Conservation (phyloP, 805 yeast genomes). For the Cyberlindnera suaveolens region DNA sequence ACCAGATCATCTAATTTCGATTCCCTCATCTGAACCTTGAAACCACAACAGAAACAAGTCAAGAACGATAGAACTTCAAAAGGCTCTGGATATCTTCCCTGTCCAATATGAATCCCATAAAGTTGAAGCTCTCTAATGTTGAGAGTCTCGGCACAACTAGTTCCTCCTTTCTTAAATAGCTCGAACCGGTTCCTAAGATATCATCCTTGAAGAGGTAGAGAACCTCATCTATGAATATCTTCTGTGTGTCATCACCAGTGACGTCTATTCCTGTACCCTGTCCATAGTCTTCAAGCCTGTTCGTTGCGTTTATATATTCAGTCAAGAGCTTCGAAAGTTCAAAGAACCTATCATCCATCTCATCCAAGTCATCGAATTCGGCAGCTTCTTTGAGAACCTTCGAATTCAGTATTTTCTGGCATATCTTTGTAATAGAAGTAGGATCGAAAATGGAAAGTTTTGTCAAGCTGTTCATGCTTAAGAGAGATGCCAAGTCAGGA, state of each 20-base stretch:
- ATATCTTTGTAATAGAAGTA: too few relatives aligned
- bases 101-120: background rate
- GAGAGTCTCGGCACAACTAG: too few relatives aligned
- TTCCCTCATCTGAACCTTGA: too few relatives aligned
- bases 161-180: too few relatives aligned
- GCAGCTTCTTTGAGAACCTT: slow-evolving; percentile 9
- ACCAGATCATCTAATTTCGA: too few relatives aligned
- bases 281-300: slow-evolving; percentile 18
- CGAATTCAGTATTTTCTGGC: background rate
- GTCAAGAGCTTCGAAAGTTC: slow-evolving; percentile 9
- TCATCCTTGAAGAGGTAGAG: background rate
- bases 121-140: background rate
- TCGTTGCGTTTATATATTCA: slow-evolving; percentile 13
- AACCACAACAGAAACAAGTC: too few relatives aligned
- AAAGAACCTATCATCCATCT: slow-evolving; percentile 17
- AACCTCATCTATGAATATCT: background rate
- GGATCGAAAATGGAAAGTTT: too few relatives aligned
- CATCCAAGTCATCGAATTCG: slow-evolving; percentile 4
- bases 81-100: background rate
- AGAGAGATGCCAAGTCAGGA: too few relatives aligned
- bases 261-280: background rate
- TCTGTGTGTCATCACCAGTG: background rate
- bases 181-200: background rate
- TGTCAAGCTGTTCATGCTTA: too few relatives aligned
- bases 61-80: background rate